These are phyloP conservation scores for Rhynchosporium agropyri DNA, from an alignment of 2,329 filamentous ascomycete genomes.

Conservation along the genomic window DNA sequence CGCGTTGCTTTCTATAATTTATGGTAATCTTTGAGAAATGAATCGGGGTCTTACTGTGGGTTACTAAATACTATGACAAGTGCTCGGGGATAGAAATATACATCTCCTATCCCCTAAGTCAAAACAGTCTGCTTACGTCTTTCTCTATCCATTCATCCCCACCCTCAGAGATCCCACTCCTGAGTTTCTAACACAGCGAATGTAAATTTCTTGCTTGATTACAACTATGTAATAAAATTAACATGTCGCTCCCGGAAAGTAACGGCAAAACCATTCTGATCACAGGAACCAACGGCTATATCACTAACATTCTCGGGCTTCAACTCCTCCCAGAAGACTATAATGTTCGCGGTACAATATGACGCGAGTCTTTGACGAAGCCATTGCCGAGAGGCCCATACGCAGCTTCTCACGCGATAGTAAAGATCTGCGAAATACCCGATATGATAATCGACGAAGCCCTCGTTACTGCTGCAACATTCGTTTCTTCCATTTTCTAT, in stretches of 20 bases:
- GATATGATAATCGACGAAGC: conserved; percentile 39
- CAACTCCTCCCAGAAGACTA: conserved; percentile 40
- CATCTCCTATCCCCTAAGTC: too few species aligned
- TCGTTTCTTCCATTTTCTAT: conserved; percentile 29
- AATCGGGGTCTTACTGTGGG: too few species aligned
- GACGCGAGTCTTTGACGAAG: conserved; percentile 32
- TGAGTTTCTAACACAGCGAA: neutral
- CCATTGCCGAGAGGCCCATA: conserved; percentile 37
- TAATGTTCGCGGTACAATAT: conserved; percentile 39
- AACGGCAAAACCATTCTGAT: conserved; percentile 41
- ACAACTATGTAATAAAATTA: neutral
- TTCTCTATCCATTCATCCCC: too few species aligned
- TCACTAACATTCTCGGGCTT: conserved; percentile 39
- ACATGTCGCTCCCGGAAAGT: conserved; percentile 34
- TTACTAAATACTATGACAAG: neutral
- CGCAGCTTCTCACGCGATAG: conserved; percentile 34
- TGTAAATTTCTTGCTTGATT: neutral
- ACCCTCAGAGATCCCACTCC: neutral
- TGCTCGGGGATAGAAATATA: neutral
- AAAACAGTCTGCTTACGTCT: too few species aligned
- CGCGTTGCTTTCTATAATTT: too few species aligned
- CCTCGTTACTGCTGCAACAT: conserved; percentile 39
- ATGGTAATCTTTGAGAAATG: too few species aligned
- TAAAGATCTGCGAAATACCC: conserved; percentile 38
- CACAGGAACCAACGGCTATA: conserved; percentile 43